Evolutionary conservation across 805 yeast genomes (phyloP), one percentile per base, ranked within the genome.

Genomic region (Candida mattraensis): DNA sequence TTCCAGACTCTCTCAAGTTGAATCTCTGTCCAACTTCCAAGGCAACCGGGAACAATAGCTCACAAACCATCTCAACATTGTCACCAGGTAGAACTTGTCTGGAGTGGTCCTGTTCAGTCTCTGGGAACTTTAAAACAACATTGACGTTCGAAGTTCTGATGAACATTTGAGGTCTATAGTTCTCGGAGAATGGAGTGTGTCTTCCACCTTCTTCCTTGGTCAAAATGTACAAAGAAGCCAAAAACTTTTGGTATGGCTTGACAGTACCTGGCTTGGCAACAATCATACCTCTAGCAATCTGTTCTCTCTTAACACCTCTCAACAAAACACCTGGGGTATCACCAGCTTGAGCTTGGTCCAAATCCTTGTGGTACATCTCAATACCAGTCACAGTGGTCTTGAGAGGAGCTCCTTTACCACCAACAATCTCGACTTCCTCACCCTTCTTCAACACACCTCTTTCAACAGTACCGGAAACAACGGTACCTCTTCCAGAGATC

Each of bases 161-260:
- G 70, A 84, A 93, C 77, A 91, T 76, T 72, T 93, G 99, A 45
- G 99, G 99, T 76, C 95, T 87, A 82, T 89, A 93, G 80, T 88
- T 84, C 69, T 84, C 87, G 61, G 91, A 91, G 67, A 93, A 93
- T 50, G 96, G 94, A 48, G 96, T 85, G 76, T 87, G 96, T 74
- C 99, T 91, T 60, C 99, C 99, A 78, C 99, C 99, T 74, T 93
- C 99, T 61, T 93, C 98, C 69, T 87, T 84, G 62, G 95, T 78
- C 64, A 93, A 76, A 48, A 91, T 80, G 70, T 93, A 93, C 61
- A 91, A 70, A 33, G 98, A 91, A 45, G 96, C 89, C 63, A 93
- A 76, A 76, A 91, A 79, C 75, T 87, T 88, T 66, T 83, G 80
- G 81, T 89, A 95, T 44, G 98, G 85, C 67, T 84, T 80, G 58